These are phyloP conservation scores for Cyathus striatus DNA, from an alignment of 768 basidiomycete species.

Conservation along the genomic window DNA sequence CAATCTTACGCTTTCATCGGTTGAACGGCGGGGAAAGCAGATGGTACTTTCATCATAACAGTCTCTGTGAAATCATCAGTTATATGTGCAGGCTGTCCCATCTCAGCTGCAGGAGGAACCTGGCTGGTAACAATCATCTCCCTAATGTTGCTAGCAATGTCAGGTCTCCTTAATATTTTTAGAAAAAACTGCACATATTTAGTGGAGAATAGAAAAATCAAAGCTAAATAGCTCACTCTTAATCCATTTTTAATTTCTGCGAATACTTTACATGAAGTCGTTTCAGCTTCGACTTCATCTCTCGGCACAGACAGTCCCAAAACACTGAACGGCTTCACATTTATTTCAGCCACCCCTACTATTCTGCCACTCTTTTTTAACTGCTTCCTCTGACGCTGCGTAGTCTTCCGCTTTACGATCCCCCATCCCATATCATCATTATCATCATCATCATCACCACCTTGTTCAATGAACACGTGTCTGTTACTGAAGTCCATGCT, in stretches of 20 bases:
- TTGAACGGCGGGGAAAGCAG: constrained; percentile 35
- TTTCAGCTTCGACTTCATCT: neutral
- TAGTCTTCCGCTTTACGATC: neutral
- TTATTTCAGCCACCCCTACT: neutral
- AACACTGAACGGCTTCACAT: neutral
- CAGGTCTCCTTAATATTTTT: neutral
- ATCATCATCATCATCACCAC: neutral
- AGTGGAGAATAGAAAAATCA: neutral
- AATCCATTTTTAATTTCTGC: neutral
- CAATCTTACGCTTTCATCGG: constrained; percentile 46
- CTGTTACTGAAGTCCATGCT: neutral
- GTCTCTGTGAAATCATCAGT: neutral
- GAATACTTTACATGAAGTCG: neutral
- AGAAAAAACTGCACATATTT: neutral
- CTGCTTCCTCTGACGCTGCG: neutral
- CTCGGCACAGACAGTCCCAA: neutral
- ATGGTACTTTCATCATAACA: constrained; percentile 5
- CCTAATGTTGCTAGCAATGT: neutral
- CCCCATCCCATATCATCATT: neutral
- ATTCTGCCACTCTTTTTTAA: neutral
- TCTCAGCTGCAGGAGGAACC: neutral
- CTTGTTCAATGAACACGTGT: neutral
- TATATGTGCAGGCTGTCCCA: neutral
- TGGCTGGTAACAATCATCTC: neutral
- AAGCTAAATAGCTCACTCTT: neutral